phyloP scores from a whole-genome alignment of 23 red algal species.

The Gracilaria vermiculophylla region DNA sequence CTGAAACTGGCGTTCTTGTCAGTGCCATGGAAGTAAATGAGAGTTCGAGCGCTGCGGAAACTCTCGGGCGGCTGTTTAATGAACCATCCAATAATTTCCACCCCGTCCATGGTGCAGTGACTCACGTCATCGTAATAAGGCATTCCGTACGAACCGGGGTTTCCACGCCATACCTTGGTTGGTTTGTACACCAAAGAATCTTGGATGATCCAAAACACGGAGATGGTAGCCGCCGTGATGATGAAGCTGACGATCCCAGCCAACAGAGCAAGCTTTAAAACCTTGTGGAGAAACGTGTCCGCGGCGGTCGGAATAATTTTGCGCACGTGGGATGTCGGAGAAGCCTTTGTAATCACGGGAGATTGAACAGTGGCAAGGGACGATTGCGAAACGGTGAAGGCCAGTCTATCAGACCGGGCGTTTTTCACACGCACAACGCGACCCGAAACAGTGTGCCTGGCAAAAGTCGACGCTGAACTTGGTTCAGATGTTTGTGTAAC shows the following conservation, averaged over 20 bases:
- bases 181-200: conserved; percentile 96
- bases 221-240: conserved; percentile 53
- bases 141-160: conserved; percentile 75
- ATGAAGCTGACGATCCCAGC: conserved; percentile 13
- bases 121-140: conserved; percentile 83
- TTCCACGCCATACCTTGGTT: conserved; percentile 67
- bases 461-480: background rate
- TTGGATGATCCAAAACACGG: conserved; percentile 81
- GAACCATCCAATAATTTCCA: conserved; percentile 95
- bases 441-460: background rate
- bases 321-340: background rate
- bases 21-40: conserved; percentile 96
- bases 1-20: conserved; percentile 94
- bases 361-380: background rate
- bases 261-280: conserved; percentile 39
- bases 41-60: conserved; percentile 64
- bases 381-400: background rate
- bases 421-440: background rate
- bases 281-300: conserved; percentile 10
- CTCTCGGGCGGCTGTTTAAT: conserved; percentile 64
- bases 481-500: background rate
- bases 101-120: conserved; percentile 86
- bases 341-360: background rate
- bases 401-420: background rate
- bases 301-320: conserved; percentile 1